Evolutionary conservation across 257 asterid species (phyloP).

Genomic region (Misopates orontium): DNA sequence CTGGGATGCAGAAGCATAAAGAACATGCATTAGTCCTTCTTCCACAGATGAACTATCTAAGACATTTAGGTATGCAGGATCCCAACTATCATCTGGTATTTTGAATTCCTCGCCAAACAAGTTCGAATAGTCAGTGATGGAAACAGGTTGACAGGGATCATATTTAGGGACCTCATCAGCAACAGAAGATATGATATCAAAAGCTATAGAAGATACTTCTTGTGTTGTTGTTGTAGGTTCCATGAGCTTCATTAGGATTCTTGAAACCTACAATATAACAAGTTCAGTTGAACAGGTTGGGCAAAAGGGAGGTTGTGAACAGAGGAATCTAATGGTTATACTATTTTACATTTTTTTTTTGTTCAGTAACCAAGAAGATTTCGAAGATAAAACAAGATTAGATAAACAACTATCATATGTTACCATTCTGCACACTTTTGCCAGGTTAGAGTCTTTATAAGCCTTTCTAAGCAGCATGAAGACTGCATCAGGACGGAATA

Average conservation of each 20-base stretch:
- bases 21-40: constrained; percentile 93
- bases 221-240: constrained; percentile 47
- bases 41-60: constrained; percentile 78
- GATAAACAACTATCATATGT: constrained; percentile 31
- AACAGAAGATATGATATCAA: constrained; percentile 43
- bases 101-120: constrained; percentile 85
- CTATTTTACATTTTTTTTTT: background rate
- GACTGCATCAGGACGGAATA: constrained; percentile 80
- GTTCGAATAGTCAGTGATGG: constrained; percentile 61
- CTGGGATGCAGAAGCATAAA: constrained; percentile 95
- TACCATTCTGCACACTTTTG: constrained; percentile 83
- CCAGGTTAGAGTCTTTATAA: constrained; percentile 71
- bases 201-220: constrained; percentile 44
- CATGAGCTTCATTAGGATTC: constrained; percentile 57
- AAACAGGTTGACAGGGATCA: constrained; percentile 41
- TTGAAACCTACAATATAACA: constrained; percentile 58
- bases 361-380: constrained; percentile 14
- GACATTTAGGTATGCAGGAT: constrained; percentile 55
- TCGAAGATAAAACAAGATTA: constrained; percentile 14
- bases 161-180: constrained; percentile 53
- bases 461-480: constrained; percentile 83
- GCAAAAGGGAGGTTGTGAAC: constrained; percentile 21
- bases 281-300: constrained; percentile 25
- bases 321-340: constrained; percentile 17
- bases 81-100: constrained; percentile 59